These are phyloP conservation scores for Phytophthora foliorum DNA, from an alignment of 352 stramenopile genomes.

Conservation along the genomic window DNA sequence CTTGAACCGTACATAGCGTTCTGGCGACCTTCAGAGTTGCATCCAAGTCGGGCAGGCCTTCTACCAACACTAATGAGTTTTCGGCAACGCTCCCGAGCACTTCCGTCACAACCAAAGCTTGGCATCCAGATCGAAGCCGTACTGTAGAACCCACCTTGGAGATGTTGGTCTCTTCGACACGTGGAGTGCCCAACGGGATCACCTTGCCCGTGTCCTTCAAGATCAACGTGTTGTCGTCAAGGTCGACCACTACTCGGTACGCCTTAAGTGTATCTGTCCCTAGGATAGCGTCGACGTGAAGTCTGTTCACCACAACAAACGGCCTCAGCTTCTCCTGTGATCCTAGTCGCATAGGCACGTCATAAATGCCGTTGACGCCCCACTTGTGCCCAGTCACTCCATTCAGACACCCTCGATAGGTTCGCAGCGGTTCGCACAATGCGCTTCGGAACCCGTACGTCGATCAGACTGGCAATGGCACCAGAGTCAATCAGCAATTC, in stretches of 20 bases:
- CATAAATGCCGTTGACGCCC: background rate
- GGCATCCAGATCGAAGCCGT: background rate
- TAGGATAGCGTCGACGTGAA: conserved; percentile 2
- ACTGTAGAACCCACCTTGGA: background rate
- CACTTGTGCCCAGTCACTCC: background rate
- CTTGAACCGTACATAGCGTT: conserved; percentile 8
- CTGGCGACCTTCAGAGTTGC: background rate
- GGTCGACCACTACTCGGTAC: too few species aligned
- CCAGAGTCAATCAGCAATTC: conserved; percentile 11
- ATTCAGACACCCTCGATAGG: background rate
- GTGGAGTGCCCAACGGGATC: background rate
- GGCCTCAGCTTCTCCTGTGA: background rate
- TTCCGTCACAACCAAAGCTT: background rate
- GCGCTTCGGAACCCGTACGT: background rate
- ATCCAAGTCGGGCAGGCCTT: background rate
- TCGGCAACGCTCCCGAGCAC: background rate
- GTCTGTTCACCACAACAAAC: background rate
- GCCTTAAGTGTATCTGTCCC: too few species aligned
- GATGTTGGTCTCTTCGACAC: background rate
- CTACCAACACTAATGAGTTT: background rate
- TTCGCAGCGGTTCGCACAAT: background rate
- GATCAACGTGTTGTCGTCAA: background rate
- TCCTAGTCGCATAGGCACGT: conserved; percentile 1
- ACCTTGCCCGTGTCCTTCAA: conserved; percentile 3
- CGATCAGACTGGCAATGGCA: too few species aligned